Conservation (phyloP, 306 rosid genomes). For the Trifolium pratense region DNA sequence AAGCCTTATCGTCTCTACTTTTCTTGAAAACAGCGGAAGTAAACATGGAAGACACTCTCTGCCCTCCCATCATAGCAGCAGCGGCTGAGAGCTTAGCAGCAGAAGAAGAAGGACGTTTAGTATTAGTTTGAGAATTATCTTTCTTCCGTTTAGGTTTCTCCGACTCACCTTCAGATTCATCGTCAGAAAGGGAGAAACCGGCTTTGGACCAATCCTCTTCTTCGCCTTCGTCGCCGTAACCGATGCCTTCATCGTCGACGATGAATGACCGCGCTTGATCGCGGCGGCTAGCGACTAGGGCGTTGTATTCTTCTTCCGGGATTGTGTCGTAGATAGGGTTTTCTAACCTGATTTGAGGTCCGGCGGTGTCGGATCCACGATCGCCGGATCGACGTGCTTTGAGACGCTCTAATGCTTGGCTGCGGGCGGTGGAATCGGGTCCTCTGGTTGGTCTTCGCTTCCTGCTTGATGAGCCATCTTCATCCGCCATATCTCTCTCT, state of each 20-base stretch:
- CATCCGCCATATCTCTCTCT: conserved; percentile 53
- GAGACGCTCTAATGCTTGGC: conserved; percentile 77
- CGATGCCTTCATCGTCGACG: conserved; percentile 84
- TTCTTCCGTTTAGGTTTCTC: conserved; percentile 69
- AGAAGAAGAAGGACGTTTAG: conserved; percentile 64
- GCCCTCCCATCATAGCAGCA: conserved; percentile 84
- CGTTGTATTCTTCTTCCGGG: conserved; percentile 80
- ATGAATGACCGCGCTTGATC: conserved; percentile 72
- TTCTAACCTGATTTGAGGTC: conserved; percentile 74
- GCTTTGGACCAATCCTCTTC: conserved; percentile 96
- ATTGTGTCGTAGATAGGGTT: conserved; percentile 76
- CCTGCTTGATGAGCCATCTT: conserved; percentile 44
- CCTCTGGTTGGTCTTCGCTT: conserved; percentile 68
- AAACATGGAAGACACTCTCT: conserved; percentile 85
- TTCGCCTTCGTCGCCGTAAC: conserved; percentile 88
- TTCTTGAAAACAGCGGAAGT: conserved; percentile 77
- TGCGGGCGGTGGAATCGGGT: conserved; percentile 56
- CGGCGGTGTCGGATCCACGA: conserved; percentile 65
- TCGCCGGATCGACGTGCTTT: conserved; percentile 64
- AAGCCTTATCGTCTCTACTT: conserved; percentile 62
- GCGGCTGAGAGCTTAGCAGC: conserved; percentile 81
- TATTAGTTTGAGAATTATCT: conserved; percentile 59
- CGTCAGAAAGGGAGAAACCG: conserved; percentile 57
- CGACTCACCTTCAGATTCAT: conserved; percentile 71
- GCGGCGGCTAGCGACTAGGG: conserved; percentile 82